Conservation (phyloP, 768 basidiomycete genomes). For the Pleurotus citrinopileatus region DNA sequence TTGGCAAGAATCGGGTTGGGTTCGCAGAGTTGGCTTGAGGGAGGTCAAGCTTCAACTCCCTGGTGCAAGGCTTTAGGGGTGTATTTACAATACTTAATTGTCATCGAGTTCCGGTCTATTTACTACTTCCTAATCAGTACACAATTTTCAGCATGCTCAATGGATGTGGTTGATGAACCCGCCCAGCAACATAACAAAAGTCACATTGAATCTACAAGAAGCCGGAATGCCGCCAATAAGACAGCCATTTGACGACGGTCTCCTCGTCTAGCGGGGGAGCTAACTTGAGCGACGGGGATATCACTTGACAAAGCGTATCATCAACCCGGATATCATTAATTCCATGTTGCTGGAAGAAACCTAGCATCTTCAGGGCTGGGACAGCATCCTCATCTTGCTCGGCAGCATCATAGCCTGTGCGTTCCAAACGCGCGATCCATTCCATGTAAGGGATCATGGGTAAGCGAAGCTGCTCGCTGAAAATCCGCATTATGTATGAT, state of each 20-base stretch:
- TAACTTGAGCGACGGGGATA: not conserved
- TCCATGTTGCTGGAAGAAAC: not conserved
- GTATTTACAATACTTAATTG: no score
- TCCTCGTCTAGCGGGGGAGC: not conserved
- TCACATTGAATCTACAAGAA: no score
- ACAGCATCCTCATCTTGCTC: conserved; percentile 4
- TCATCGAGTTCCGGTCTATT: no score
- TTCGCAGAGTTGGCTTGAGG: conserved; percentile 5
- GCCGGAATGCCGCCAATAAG: not conserved
- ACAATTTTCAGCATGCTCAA: no score
- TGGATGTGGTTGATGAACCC: no score
- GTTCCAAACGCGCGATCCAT: conserved; percentile 29
- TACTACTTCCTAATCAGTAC: no score
- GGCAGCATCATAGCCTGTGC: not conserved
- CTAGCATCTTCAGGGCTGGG: conserved; percentile 10
- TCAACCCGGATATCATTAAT: not conserved
- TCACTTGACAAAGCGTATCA: not conserved
- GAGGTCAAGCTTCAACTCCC: no score
- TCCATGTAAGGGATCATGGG: conserved; percentile 29
- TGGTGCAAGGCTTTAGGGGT: no score
- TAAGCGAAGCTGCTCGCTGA: conserved; percentile 22
- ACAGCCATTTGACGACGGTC: not conserved
- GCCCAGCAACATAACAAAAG: no score
- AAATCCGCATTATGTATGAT: conserved; percentile 23
- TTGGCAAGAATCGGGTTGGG: not conserved